Evolutionary conservation across 1,284 basidiomycete species (phyloP), one percentile per base, ranked within the genome.

Genomic region (Tilletiopsis washingtonensis): DNA sequence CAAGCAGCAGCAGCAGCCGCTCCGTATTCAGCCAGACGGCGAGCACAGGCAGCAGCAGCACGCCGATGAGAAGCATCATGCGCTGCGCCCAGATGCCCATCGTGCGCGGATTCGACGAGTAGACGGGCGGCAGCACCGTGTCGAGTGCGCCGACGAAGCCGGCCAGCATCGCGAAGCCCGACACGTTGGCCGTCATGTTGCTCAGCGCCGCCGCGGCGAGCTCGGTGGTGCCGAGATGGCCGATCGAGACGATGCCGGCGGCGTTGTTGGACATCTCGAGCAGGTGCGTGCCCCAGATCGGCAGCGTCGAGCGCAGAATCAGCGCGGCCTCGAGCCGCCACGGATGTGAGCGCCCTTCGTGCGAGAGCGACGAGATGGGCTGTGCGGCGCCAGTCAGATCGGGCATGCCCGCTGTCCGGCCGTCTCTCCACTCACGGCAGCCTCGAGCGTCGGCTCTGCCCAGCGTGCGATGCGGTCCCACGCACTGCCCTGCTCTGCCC

Each of bases 31-130:
- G 80, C 89, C 89, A 96, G 5, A 70, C 42, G 20, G 53, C 29
- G 9, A 57, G 29, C 48, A 71, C 61, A 29, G 60, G 42, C 1
- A 66, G 57, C 4, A 68, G 43, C 14, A 64, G 48, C 7, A 40
- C 40, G 3, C 49, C 47, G 20, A 86, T 76, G 5, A 77, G 61
- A 54, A 78, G 75, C 51, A 84, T 75, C 86, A 90, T 91, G 57
- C 91, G 78, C 72, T 91, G 88, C 7, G 85, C 78, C 90, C 90
- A 93, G 1, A 94, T 78, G 3, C 90, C 90, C 23, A 96, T 89
- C 1, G 88, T 78, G 9, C 84, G 78, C 0, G 89, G 90, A 1
- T 81, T 74, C 9, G 86, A 88, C 0, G 90, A 91, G 86, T 89
- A 96, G 2, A 91, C 88, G 20, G 85, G 81, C 0, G 91, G 91